phyloP scores from a whole-genome alignment of 2,329 filamentous ascomycete genomes.

The Ramularia endophylla region DNA sequence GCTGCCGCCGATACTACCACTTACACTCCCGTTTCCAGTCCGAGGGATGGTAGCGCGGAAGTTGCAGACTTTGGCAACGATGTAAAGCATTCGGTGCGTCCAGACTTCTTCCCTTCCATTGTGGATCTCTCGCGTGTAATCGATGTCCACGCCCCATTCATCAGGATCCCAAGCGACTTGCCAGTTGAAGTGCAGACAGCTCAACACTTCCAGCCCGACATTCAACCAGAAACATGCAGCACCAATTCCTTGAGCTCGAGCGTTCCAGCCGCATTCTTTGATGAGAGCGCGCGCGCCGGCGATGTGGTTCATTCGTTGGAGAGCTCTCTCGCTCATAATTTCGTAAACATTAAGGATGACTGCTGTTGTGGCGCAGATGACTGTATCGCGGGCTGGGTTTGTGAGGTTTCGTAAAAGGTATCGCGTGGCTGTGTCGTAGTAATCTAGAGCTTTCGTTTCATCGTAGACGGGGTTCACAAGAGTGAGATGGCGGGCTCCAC shows the following conservation, averaged over 20 bases:
- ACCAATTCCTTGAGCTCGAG: constrained; percentile 69
- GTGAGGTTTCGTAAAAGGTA: constrained; percentile 70
- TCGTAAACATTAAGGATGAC: constrained; percentile 90
- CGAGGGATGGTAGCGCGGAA: constrained; percentile 67
- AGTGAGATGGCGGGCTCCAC: constrained; percentile 75
- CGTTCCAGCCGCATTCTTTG: constrained; percentile 85
- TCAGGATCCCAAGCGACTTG: constrained; percentile 83
- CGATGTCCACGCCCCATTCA: constrained; percentile 79
- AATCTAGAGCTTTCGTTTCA: constrained; percentile 71
- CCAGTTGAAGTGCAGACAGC: constrained; percentile 83
- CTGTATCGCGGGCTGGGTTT: constrained; percentile 76
- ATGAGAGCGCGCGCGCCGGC: constrained; percentile 79
- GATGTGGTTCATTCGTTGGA: constrained; percentile 83
- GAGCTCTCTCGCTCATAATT: constrained; percentile 76
- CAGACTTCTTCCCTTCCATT: constrained; percentile 71
- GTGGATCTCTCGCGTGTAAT: constrained; percentile 51
- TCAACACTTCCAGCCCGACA: constrained; percentile 82
- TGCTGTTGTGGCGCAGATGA: constrained; percentile 79
- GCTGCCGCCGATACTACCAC: constrained; percentile 39
- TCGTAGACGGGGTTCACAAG: constrained; percentile 64
- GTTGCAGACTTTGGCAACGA: constrained; percentile 80
- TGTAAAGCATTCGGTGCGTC: constrained; percentile 84
- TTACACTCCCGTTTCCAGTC: constrained; percentile 34
- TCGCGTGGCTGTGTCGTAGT: constrained; percentile 80
- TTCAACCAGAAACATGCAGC: constrained; percentile 93